Evolutionary conservation across 768 basidiomycete species (phyloP).

Genomic region (Fomitopsis serialis): DNA sequence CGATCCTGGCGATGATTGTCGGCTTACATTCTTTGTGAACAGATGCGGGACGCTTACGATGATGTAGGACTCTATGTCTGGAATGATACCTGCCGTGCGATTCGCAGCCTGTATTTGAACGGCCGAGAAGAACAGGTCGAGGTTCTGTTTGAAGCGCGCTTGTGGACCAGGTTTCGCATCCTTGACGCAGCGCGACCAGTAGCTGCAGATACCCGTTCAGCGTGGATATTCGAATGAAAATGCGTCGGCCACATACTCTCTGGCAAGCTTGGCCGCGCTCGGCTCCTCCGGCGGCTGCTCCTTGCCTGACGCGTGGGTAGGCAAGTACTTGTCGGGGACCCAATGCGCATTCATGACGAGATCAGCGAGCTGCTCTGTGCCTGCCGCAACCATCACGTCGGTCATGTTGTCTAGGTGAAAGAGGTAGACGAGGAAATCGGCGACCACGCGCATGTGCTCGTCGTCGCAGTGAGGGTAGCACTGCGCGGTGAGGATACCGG

Average conservation of each 20-base stretch:
- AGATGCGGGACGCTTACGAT: slow-evolving; percentile 16
- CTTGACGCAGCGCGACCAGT: slow-evolving; percentile 57
- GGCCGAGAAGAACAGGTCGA: slow-evolving; percentile 74
- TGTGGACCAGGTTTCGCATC: slow-evolving; percentile 58
- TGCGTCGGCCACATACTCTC: slow-evolving; percentile 37
- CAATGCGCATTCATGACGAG: slow-evolving; percentile 66
- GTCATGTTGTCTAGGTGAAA: slow-evolving; percentile 76
- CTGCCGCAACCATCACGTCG: slow-evolving; percentile 65
- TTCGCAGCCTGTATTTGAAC: slow-evolving; percentile 66
- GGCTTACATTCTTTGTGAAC: neutral
- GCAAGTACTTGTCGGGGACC: slow-evolving; percentile 50
- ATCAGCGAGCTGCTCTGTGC: slow-evolving; percentile 50
- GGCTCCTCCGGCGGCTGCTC: slow-evolving; percentile 23
- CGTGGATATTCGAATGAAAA: no score
- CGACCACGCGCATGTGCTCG: slow-evolving; percentile 58
- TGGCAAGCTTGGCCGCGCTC: slow-evolving; percentile 62
- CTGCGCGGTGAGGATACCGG: slow-evolving; percentile 61
- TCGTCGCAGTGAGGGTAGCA: slow-evolving; percentile 54
- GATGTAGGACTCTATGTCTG: slow-evolving; percentile 76
- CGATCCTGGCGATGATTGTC: slow-evolving; percentile 31
- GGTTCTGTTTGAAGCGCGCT: slow-evolving; percentile 68
- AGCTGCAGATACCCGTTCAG: slow-evolving; percentile 48
- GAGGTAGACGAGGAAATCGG: slow-evolving; percentile 70
- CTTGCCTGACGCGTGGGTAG: slow-evolving; percentile 16
- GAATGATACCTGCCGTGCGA: slow-evolving; percentile 49